Evolutionary conservation across 768 basidiomycete species (phyloP), one percentile per base, ranked within the genome.

Genomic region (Tricholoma flavovirens): DNA sequence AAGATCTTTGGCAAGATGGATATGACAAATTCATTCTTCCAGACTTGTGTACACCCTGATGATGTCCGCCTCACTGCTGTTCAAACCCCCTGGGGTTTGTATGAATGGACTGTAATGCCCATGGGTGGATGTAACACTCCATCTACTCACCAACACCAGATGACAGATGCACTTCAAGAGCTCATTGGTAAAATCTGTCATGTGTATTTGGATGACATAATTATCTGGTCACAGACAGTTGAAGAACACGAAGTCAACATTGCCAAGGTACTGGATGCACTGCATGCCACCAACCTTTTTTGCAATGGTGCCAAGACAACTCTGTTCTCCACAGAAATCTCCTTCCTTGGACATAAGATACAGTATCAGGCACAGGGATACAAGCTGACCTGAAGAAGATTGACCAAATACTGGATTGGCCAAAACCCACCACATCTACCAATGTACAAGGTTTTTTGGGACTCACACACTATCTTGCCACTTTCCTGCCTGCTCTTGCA

Each of bases 401-500:
- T 24, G 43, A 45, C 11, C 5, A 22, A 24, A 45, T 45, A 2
- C 43, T 45, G 2, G 7, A 45, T 7, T 45, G 43, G 43, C 43
- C 11, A 14, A 9, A 24, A 12, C 43, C 43, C n/a, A 45, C 43
- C 21, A 45, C 43, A 45, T 9, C 43, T 7, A 45, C 43, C 6
- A 45, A 45, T 45, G 43, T 45, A 12, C 22, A 7, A 0, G 60
- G 65, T 0, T 76, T 74, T 50, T 55, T 77, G 0, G 71, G 73
- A 0, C 56, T 76, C 0, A 65, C 66, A 0, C 57, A 64, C 0
- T 77, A 73, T 49, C 36, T 75, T 0, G 56, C 67, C 0, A 43
- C 61, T 5, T 72, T 71, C 56, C 60, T 75, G 0, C 73, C 73
- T 0, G 50, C 46, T 0, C 60, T 74, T 2, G 67, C 69, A 1